Evolutionary conservation across 1,284 basidiomycete genomes (phyloP).

Genomic region (Ceratobasidium sp.): DNA sequence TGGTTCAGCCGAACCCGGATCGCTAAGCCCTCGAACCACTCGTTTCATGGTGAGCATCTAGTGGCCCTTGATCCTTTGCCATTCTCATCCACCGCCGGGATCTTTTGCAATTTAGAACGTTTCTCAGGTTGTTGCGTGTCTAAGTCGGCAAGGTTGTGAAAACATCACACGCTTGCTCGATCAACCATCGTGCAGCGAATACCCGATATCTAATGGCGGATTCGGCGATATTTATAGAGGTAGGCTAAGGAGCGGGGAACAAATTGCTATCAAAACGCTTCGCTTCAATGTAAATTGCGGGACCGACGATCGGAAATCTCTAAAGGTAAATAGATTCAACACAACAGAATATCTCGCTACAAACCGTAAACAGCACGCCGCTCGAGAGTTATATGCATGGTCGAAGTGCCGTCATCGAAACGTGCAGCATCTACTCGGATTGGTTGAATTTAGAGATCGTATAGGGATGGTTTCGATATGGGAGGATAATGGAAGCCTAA

Average conservation of each 20-base stretch:
- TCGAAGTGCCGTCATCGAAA: slow-evolving; percentile 16
- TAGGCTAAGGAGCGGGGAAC: background rate
- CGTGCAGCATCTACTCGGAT: slow-evolving; percentile 1
- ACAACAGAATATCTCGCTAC: background rate
- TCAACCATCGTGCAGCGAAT: background rate
- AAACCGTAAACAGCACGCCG: slow-evolving; percentile 8
- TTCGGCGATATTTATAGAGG: slow-evolving; percentile 24
- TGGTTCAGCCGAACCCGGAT: background rate
- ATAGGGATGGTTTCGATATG: slow-evolving; percentile 14
- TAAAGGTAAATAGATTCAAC: background rate
- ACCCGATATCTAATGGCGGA: slow-evolving; percentile 21
- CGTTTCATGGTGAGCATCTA: background rate
- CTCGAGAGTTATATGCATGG: slow-evolving; percentile 23
- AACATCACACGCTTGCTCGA: slow-evolving; percentile 2
- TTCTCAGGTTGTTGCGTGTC: background rate
- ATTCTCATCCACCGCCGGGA: background rate
- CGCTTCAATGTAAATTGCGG: background rate
- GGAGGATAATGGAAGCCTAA: background rate
- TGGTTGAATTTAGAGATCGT: slow-evolving; percentile 9
- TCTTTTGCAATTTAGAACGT: background rate
- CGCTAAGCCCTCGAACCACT: background rate
- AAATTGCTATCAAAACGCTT: slow-evolving; percentile 31
- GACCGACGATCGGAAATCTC: background rate
- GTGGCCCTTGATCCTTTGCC: background rate
- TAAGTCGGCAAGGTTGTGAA: slow-evolving; percentile 4